Evolutionary conservation across 2,329 filamentous ascomycete genomes (phyloP).

Genomic region (Metarhizium guizhouense): DNA sequence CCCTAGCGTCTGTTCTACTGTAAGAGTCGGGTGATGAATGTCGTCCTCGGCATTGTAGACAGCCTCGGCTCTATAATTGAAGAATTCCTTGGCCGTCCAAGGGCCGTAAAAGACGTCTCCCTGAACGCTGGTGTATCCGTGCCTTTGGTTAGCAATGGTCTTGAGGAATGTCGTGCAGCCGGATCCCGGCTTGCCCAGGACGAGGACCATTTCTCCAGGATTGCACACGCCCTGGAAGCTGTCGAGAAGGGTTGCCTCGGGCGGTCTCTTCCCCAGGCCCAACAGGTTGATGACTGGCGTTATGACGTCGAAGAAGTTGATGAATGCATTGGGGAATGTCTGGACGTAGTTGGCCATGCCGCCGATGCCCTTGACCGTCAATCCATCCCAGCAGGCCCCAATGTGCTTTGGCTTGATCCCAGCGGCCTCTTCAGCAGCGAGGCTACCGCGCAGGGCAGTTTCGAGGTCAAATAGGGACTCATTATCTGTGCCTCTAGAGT

Average conservation of each 20-base stretch:
- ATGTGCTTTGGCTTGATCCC: constrained; percentile 77
- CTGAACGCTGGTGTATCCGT: constrained; percentile 42
- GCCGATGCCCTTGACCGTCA: constrained; percentile 69
- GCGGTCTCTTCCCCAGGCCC: constrained; percentile 57
- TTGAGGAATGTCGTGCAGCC: constrained; percentile 64
- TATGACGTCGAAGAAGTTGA: constrained; percentile 68
- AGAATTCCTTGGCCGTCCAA: constrained; percentile 61
- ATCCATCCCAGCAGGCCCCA: constrained; percentile 67
- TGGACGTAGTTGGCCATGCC: constrained; percentile 62
- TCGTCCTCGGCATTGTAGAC: constrained; percentile 78
- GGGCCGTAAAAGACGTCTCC: constrained; percentile 73
- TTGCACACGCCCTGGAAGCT: constrained; percentile 62
- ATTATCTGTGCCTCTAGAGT: constrained; percentile 29
- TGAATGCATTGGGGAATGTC: constrained; percentile 70
- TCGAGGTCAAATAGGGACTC: constrained; percentile 64
- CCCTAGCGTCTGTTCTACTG: constrained; percentile 76
- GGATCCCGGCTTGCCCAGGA: constrained; percentile 68
- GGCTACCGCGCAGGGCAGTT: constrained; percentile 59
- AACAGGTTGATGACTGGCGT: constrained; percentile 55
- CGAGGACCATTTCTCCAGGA: constrained; percentile 83
- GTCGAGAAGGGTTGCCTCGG: constrained; percentile 65
- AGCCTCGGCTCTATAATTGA: constrained; percentile 76
- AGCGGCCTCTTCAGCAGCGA: constrained; percentile 62
- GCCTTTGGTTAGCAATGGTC: constrained; percentile 56
- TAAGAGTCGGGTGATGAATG: constrained; percentile 74